phyloP scores from a whole-genome alignment of 495 filamentous ascomycete genomes.

The Neurospora tetrasperma region DNA sequence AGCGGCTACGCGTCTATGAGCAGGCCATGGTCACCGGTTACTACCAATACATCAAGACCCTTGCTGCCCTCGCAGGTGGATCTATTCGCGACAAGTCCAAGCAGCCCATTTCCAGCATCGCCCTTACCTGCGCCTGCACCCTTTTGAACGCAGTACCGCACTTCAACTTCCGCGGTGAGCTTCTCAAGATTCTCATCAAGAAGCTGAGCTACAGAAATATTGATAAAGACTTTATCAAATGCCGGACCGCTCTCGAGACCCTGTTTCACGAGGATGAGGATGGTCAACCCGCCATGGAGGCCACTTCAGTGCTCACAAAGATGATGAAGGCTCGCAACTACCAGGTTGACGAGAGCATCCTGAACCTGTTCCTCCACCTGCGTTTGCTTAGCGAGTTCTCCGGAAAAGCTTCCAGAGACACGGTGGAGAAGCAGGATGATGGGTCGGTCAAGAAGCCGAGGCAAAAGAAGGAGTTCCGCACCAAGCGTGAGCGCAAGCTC shows the following conservation, averaged over 20 bases:
- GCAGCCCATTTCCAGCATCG: conserved; percentile 50
- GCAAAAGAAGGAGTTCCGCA: conserved; percentile 50
- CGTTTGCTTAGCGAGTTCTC: conserved; percentile 80
- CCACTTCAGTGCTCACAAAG: conserved; percentile 72
- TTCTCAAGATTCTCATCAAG: conserved; percentile 76
- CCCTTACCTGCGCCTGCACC: conserved; percentile 73
- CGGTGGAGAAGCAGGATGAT: conserved; percentile 49
- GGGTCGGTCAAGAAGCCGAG: conserved; percentile 53
- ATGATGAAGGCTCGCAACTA: conserved; percentile 88
- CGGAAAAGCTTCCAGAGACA: conserved; percentile 65
- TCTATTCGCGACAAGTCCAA: conserved; percentile 32
- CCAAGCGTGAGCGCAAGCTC: conserved; percentile 44
- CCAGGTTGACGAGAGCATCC: conserved; percentile 66
- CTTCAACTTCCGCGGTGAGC: conserved; percentile 87
- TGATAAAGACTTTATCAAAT: conserved; percentile 67
- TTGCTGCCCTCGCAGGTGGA: conserved; percentile 27
- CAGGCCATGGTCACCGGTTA: conserved; percentile 74
- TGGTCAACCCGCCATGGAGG: conserved; percentile 76
- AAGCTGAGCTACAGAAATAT: conserved; percentile 60
- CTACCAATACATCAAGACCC: conserved; percentile 66
- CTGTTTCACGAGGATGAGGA: conserved; percentile 84
- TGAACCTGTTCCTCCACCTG: conserved; percentile 87
- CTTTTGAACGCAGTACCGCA: conserved; percentile 75
- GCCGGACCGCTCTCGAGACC: conserved; percentile 65
- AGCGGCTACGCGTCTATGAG: conserved; percentile 69